Conservation (phyloP, 2,329 filamentous ascomycete genomes). For the Paecilomyces formosus region DNA sequence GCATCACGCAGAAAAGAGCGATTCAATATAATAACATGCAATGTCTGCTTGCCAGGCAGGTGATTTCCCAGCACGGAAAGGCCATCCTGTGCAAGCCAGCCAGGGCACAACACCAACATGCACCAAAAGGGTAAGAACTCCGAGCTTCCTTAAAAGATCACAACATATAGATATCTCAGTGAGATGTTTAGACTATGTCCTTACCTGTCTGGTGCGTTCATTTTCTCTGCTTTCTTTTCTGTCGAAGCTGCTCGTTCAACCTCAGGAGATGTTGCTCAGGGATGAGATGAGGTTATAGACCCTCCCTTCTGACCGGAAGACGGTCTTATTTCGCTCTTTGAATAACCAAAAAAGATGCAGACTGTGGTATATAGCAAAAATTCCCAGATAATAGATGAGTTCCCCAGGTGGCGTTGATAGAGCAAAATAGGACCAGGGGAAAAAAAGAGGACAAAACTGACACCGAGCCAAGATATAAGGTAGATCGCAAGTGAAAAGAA, state of each 20-base stretch:
- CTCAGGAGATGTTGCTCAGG: background rate
- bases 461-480: background rate
- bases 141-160: background rate
- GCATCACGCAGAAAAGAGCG: background rate
- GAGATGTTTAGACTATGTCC: background rate
- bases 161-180: background rate
- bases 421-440: background rate
- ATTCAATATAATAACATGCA: background rate
- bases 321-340: background rate
- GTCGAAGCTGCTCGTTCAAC: background rate
- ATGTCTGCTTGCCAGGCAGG: background rate
- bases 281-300: background rate
- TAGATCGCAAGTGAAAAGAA: background rate
- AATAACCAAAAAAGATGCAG: background rate
- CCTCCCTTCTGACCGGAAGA: background rate
- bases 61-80: background rate
- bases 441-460: background rate
- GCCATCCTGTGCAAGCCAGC: background rate
- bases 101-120: background rate
- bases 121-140: background rate
- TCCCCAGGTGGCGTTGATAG: background rate
- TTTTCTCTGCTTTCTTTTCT: background rate
- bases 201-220: conserved; percentile 11
- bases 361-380: background rate
- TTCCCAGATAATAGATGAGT: background rate